Conservation (phyloP, 768 basidiomycete species). For the Agaricus bisporus region DNA sequence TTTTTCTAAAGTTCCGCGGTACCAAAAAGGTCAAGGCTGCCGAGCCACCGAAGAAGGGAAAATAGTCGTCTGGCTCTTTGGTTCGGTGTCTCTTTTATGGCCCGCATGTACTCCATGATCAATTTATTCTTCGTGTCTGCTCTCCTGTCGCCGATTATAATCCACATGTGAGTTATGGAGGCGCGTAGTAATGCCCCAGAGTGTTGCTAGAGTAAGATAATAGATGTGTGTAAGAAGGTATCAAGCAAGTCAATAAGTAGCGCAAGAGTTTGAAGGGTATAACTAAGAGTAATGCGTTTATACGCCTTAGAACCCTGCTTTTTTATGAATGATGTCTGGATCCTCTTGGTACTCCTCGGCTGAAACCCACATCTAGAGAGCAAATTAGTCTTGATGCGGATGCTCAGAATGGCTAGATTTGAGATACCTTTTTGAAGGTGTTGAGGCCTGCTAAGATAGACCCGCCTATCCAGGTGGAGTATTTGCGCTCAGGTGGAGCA, state of each 20-base stretch:
- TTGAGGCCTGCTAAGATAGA: conserved; percentile 93
- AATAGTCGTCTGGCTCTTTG: conserved; percentile 39
- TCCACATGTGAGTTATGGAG: conserved; percentile 16
- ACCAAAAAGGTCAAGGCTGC: conserved; percentile 93
- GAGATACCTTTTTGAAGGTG: conserved; percentile 90
- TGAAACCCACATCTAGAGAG: conserved; percentile 93
- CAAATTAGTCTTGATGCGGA: conserved; percentile 11
- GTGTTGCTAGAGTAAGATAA: conserved; percentile 9
- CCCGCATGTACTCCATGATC: conserved; percentile 12
- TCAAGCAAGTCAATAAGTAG: conserved; percentile 6
- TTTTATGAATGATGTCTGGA: conserved; percentile 97
- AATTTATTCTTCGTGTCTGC: conserved; percentile 8
- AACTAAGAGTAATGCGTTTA: background rate
- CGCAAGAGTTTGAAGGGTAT: background rate
- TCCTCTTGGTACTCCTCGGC: conserved; percentile 99
- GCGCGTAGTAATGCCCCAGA: background rate
- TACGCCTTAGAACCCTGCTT: conserved; percentile 63
- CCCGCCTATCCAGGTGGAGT: conserved; percentile 96
- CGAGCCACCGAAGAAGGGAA: conserved; percentile 89
- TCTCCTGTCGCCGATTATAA: conserved; percentile 12
- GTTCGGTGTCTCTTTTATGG: conserved; percentile 8
- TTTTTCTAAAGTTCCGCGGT: conserved; percentile 69
- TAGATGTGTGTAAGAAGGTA: conserved; percentile 6
- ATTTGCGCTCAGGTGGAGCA: conserved; percentile 98
- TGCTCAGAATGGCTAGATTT: conserved; percentile 4